A percentile compares a stretch with the other conserved stretches of the same genome.
Evolutionary conservation across 164 flowering plant species (phyloP).

Genomic region (Pachysandra terminalis): DNA sequence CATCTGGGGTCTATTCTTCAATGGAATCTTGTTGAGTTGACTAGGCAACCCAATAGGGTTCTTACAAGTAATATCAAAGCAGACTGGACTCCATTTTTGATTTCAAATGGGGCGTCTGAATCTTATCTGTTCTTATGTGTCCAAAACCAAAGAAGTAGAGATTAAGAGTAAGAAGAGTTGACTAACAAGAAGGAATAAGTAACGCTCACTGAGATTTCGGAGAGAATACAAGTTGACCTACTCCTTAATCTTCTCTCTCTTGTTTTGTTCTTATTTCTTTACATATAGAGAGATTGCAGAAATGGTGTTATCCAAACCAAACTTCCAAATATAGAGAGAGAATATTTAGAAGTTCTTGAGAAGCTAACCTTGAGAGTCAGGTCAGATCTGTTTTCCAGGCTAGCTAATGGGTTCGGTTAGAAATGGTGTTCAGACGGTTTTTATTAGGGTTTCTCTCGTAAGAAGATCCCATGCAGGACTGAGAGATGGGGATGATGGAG

Average conservation of each 20-base stretch:
- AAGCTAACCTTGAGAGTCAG: slow-evolving; percentile 1
- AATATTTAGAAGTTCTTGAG: background rate
- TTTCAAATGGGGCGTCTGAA: background rate
- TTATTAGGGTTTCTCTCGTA: slow-evolving; percentile 1
- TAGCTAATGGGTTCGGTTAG: background rate
- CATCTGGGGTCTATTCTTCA: slow-evolving; percentile 2
- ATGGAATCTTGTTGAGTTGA: slow-evolving; percentile 10
- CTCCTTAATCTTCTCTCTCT: slow-evolving; percentile 7
- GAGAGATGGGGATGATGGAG: background rate
- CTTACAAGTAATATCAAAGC: slow-evolving; percentile 12
- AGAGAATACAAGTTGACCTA: slow-evolving; percentile 18
- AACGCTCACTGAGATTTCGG: slow-evolving; percentile 31
- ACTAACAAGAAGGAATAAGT: background rate
- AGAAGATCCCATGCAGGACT: slow-evolving; percentile 2
- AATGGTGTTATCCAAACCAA: background rate
- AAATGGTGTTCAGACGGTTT: slow-evolving; percentile 9
- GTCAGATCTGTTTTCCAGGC: slow-evolving; percentile 17
- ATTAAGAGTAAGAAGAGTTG: slow-evolving; percentile 10
- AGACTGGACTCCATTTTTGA: slow-evolving; percentile 8
- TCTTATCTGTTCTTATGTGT: slow-evolving; percentile 20
- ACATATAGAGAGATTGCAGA: background rate
- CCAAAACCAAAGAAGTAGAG: slow-evolving; percentile 9
- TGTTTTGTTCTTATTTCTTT: background rate
- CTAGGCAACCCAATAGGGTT: slow-evolving; percentile 11
- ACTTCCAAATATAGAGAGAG: too few species aligned